A percentile compares a stretch with the other conserved stretches of the same genome.
These are phyloP conservation scores for Phaeosphaeria sp. DNA, from an alignment of 2,329 filamentous ascomycete species.

Conservation along the genomic window DNA sequence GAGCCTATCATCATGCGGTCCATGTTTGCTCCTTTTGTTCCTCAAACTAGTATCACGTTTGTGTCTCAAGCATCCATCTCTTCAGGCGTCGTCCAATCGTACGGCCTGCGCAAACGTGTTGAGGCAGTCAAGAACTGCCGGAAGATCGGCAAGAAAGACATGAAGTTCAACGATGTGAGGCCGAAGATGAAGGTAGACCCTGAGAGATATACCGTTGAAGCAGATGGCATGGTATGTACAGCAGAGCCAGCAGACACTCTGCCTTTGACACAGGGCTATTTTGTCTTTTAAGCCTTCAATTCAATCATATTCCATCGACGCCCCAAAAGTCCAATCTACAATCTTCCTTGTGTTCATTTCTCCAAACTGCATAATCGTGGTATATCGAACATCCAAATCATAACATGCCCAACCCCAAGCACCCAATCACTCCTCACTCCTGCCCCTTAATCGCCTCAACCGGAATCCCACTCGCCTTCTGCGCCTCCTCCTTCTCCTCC, in stretches of 20 bases:
- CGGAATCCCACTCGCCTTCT: constrained; percentile 50
- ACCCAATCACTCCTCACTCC: not conserved
- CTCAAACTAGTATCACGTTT: constrained; percentile 78
- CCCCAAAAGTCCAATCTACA: not conserved
- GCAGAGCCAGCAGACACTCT: constrained; percentile 75
- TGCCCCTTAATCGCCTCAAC: constrained; percentile 6
- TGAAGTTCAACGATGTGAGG: constrained; percentile 86
- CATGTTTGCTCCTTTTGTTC: constrained; percentile 82
- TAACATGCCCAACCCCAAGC: too few species aligned
- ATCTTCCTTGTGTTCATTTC: not conserved
- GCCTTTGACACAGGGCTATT: constrained; percentile 80
- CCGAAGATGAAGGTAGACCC: constrained; percentile 92
- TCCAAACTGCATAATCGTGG: not conserved
- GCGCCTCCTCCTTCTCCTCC: constrained; percentile 53
- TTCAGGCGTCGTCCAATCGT: constrained; percentile 71
- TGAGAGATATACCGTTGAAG: constrained; percentile 86
- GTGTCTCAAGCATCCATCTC: constrained; percentile 77
- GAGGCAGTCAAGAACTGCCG: constrained; percentile 81
- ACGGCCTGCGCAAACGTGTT: constrained; percentile 79
- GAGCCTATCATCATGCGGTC: constrained; percentile 83
- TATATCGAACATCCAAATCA: not conserved
- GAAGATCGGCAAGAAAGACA: constrained; percentile 79
- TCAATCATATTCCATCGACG: not conserved
- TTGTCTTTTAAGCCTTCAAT: constrained; percentile 66
- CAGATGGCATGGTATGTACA: constrained; percentile 76